phyloP scores from a whole-genome alignment of 140 eudicot species.

The Bidens hawaiensis region DNA sequence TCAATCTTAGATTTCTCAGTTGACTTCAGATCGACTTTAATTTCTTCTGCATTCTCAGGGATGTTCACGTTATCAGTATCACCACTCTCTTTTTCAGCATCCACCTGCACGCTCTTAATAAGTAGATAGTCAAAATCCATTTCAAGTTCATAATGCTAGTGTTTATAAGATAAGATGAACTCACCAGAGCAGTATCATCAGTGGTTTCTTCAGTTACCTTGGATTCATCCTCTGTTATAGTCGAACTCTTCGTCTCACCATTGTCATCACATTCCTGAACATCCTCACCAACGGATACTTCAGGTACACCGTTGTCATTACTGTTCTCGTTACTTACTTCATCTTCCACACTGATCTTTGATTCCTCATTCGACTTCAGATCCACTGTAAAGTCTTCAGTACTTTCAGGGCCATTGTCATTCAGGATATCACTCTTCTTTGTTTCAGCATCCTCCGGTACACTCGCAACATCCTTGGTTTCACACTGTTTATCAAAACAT shows the following conservation, averaged over 20 bases:
- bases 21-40: background rate
- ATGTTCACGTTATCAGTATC: background rate
- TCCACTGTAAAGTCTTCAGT: background rate
- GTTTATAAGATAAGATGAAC: background rate
- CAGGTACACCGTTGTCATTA: slow-evolving; percentile 10
- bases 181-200: background rate
- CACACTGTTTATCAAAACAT: background rate
- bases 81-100: background rate
- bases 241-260: background rate
- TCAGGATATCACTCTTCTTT: background rate
- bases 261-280: slow-evolving; percentile 9
- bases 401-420: background rate
- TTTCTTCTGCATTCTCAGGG: background rate
- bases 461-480: background rate
- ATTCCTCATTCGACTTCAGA: slow-evolving; percentile 7
- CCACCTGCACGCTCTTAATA: background rate
- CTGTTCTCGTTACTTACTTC: background rate
- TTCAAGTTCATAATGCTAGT: background rate
- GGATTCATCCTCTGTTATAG: slow-evolving; percentile 7
- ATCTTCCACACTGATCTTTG: background rate
- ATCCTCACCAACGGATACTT: background rate
- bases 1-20: too few species aligned
- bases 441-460: slow-evolving; percentile 3
- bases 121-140: background rate
- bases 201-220: background rate